Evolutionary conservation across 2,329 filamentous ascomycete genomes (phyloP), one percentile per base, ranked within the genome.

Genomic region (Aspergillus unguis): DNA sequence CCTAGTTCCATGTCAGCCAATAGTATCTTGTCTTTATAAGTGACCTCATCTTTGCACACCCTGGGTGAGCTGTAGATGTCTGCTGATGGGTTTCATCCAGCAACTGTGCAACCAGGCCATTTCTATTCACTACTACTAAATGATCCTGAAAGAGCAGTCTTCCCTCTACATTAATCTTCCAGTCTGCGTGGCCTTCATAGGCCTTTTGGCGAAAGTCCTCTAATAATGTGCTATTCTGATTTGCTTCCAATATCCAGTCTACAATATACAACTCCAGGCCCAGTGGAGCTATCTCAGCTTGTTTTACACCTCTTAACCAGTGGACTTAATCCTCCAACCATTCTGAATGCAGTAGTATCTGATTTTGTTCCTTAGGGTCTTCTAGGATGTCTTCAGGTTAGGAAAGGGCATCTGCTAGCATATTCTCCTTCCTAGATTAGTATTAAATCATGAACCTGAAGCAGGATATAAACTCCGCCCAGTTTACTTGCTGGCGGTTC

Each of bases 391-490:
- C 10, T 10, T 42, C 26, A 3, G 3, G 26, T 7, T 11, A 9
- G 6, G 26, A 42, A 9, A 57, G 36, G 5, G 26, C 11, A 40
- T 57, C 25, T 25, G 46, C 26, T 26, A 43, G 8, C 23, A 33
- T 29, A n/a, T 29, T 33, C 23, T 50, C 31, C 31, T 43, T 54
- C n/a, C 58, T 49, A 27, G 50, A 48, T 8, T 35, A 25, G 49
- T 62, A 62, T 4, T 35, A 10, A n/a, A 62, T 46, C 9, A 50
- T 46, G 33, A 58, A 62, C 23, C 59, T 32, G 27, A 57, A 60
- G 11, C 38, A 2, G 5, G 44, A 38, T 3, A 58, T 38, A 17
- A 53, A 46, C 8, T 54, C 38, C 1, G 31, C 5, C 56, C 36
- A 63, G 9, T 51, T 49, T 3, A 50, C 49, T 27, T 61, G 48